Evolutionary conservation across 495 filamentous ascomycete species (phyloP).

Genomic region (Geoglossum glabrum): DNA sequence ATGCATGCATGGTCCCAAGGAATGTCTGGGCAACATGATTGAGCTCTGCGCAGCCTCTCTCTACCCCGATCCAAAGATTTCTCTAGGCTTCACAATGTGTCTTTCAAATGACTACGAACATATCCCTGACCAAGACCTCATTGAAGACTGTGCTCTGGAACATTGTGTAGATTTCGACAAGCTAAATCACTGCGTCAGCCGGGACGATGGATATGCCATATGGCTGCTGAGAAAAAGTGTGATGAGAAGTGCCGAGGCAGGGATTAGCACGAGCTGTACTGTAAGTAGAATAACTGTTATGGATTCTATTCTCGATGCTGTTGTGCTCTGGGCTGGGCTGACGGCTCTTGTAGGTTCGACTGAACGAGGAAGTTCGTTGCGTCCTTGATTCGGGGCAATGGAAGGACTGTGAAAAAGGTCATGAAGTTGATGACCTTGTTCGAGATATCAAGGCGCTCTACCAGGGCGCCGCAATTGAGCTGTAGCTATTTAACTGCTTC

Average conservation of each 20-base stretch:
- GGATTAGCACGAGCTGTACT: slow-evolving; percentile 71
- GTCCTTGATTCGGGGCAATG: slow-evolving; percentile 62
- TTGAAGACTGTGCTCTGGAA: slow-evolving; percentile 71
- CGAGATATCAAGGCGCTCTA: slow-evolving; percentile 47
- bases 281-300: slow-evolving; percentile 21
- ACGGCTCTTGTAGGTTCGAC: slow-evolving; percentile 19
- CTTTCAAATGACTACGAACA: slow-evolving; percentile 45
- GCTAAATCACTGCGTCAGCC: slow-evolving; percentile 61
- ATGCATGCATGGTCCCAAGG: slow-evolving; percentile 74
- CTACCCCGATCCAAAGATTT: slow-evolving; percentile 65
- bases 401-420: slow-evolving; percentile 56
- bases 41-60: slow-evolving; percentile 71
- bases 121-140: slow-evolving; percentile 53
- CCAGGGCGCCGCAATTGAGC: background rate
- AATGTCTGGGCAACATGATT: slow-evolving; percentile 90
- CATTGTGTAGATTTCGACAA: slow-evolving; percentile 71
- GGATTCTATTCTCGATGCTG: background rate
- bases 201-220: slow-evolving; percentile 41
- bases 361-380: slow-evolving; percentile 64
- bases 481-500: background rate
- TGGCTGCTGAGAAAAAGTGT: slow-evolving; percentile 60
- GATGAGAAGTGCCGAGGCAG: slow-evolving; percentile 40
- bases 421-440: slow-evolving; percentile 49
- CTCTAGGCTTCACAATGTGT: slow-evolving; percentile 82
- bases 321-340: background rate